Base-by-base conservation (phyloP, 2,329 filamentous ascomycete species). In the Drechslerella dactyloides region DNA sequence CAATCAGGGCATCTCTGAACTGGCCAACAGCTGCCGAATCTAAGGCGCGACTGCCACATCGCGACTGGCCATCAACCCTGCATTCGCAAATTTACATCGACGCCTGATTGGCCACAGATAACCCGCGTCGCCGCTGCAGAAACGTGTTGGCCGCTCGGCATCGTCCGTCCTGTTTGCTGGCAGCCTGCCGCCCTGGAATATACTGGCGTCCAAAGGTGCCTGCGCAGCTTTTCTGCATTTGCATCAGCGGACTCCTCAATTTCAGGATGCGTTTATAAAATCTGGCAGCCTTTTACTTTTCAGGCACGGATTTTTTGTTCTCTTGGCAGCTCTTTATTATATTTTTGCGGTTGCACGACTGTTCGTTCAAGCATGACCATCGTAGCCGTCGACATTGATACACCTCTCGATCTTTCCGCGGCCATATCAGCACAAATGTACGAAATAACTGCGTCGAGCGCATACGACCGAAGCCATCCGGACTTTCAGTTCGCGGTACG, bases 381-480 rank as follows among this genome's bases (percentile, higher is more conserved):
- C 23, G 24, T 35, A 7, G 23, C 19, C 24, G 50, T 53, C 10
- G 23, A 35, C 8, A 21, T 30, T 33, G 66, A 63, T 30, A 30
- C 66, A 5, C 58, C 66, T 51, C 66, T 33, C 3, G 27, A 33
- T 8, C 27, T 70, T 44, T 63, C 52, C 30, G 59, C 60, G 11
- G 66, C 66, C 42, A 70, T 70, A n/a, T 40, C 59, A 19, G 66
- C 66, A n/a, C 66, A 70, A 35, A 70, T 70, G 35, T 21, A 53
- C 15, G 66, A 70, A 40, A 63, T 70, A 50, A 59, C 66, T 2
- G 54, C 21, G 10, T 59, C 48, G 1, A 64, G 52, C 15, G 40
- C 30, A 3, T 53, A 51, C 37, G 46, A 58, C 19, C 33, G 27
- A 2, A 23, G 8, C 27, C 58, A 70, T 54, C 37, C 66, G 17